Evolutionary conservation across 192 early-diverging fungal species (phyloP).

Genomic region (Entomortierella chlamydospora): DNA sequence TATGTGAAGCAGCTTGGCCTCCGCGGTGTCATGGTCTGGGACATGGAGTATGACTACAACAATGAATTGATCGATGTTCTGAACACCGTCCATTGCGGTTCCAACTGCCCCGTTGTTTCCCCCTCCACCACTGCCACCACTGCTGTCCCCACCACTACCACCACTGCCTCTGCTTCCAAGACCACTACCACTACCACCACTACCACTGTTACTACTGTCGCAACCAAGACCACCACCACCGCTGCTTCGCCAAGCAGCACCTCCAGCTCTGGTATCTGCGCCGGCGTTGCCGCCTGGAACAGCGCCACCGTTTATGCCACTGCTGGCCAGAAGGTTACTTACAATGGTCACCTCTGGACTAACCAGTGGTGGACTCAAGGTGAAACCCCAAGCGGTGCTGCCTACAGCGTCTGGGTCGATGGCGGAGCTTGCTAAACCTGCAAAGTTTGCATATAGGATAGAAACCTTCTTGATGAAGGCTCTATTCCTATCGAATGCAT

Average conservation of each 20-base stretch:
- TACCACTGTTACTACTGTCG: neutral
- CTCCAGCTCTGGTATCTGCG: conserved; percentile 16
- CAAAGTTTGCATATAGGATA: neutral
- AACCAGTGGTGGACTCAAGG: conserved; percentile 51
- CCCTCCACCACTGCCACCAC: conserved; percentile 10
- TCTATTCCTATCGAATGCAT: no score
- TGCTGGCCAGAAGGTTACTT: conserved; percentile 37
- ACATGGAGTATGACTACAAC: conserved; percentile 47
- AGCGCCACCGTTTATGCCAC: conserved; percentile 22
- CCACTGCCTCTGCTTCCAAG: neutral
- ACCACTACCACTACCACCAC: neutral
- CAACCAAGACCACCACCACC: neutral
- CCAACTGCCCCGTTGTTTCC: conserved; percentile 18
- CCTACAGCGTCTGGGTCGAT: conserved; percentile 37
- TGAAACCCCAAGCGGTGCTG: conserved; percentile 19
- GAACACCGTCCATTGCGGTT: conserved; percentile 24
- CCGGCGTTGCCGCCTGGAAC: conserved; percentile 39
- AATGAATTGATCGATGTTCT: conserved; percentile 29
- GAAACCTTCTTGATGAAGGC: neutral
- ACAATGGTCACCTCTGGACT: conserved; percentile 30
- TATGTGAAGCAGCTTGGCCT: conserved; percentile 60
- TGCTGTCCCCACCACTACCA: neutral
- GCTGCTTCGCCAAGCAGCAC: neutral
- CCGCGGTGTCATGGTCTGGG: conserved; percentile 76
- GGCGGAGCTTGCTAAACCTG: conserved; percentile 23